Percentiles rank a stretch among this genome's conserved stretches.
These are phyloP conservation scores for Beauveria sp. DNA, from an alignment of 2,329 filamentous ascomycete species.

Conservation along the genomic window DNA sequence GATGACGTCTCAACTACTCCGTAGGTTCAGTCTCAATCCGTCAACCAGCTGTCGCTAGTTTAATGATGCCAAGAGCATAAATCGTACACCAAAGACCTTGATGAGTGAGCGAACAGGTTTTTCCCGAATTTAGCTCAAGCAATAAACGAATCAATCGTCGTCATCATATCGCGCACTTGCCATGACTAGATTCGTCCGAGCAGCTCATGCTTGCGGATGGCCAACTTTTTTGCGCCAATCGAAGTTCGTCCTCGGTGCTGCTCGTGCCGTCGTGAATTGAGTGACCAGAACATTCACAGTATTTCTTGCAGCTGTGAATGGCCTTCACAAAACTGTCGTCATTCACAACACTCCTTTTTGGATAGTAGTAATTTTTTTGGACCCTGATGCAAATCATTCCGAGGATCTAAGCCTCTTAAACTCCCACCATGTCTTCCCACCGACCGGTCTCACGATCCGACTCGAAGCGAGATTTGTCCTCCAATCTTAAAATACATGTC, in stretches of 20 bases:
- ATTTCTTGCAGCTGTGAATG: not conserved
- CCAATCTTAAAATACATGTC: slow-evolving; percentile 42
- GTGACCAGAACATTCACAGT: slow-evolving; percentile 1
- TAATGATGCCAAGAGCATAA: too few species aligned
- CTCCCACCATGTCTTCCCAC: slow-evolving; percentile 36
- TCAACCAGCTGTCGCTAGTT: too few species aligned
- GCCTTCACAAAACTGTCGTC: slow-evolving; percentile 5
- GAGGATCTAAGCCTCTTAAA: slow-evolving; percentile 40
- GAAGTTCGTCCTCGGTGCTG: not conserved
- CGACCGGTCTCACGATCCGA: slow-evolving; percentile 33
- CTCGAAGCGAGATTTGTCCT: slow-evolving; percentile 33
- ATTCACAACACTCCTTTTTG: slow-evolving; percentile 9
- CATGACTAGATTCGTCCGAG: too few species aligned
- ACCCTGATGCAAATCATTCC: slow-evolving; percentile 42
- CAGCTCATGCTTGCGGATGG: too few species aligned
- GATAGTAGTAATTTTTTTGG: slow-evolving; percentile 25
- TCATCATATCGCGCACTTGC: too few species aligned
- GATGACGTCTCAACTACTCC: too few species aligned
- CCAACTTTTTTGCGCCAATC: not conserved
- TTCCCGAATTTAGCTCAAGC: too few species aligned
- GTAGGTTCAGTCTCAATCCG: too few species aligned
- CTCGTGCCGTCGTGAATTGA: not conserved
- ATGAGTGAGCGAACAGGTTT: too few species aligned
- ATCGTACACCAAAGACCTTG: too few species aligned
- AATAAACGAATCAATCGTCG: too few species aligned